These are phyloP conservation scores for Extremus antarcticus DNA, from an alignment of 495 filamentous ascomycete genomes.

Conservation along the genomic window DNA sequence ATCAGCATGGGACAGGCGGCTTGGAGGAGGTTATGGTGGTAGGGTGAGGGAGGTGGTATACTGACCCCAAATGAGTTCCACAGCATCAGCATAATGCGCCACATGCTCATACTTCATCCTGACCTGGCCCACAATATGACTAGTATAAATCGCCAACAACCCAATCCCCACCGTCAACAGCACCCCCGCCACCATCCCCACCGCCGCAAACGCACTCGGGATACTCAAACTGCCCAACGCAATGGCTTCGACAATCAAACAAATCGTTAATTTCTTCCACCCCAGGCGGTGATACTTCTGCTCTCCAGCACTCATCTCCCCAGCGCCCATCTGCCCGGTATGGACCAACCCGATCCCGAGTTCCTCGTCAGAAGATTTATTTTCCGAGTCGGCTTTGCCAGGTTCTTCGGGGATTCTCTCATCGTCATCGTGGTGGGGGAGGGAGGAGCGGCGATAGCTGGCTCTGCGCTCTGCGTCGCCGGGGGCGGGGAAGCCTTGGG, in stretches of 20 bases:
- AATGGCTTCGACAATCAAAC: slow-evolving; percentile 54
- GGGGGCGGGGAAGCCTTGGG: too few relatives aligned
- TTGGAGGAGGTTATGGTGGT: too few relatives aligned
- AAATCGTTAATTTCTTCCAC: not conserved
- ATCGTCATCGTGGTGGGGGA: too few relatives aligned
- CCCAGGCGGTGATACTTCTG: not conserved
- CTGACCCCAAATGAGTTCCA: slow-evolving; percentile 10
- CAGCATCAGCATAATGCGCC: slow-evolving; percentile 12
- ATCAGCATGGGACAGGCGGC: too few relatives aligned
- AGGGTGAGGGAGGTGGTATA: slow-evolving; percentile 17
- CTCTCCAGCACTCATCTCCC: too few relatives aligned
- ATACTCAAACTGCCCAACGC: slow-evolving; percentile 57
- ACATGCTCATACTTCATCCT: slow-evolving; percentile 6
- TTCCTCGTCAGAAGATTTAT: too few relatives aligned
- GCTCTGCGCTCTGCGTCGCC: too few relatives aligned
- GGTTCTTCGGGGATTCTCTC: too few relatives aligned
- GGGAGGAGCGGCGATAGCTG: too few relatives aligned
- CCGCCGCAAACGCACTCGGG: slow-evolving; percentile 48
- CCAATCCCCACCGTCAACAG: not conserved
- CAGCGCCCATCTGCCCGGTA: too few relatives aligned
- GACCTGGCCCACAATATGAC: slow-evolving; percentile 17
- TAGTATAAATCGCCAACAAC: slow-evolving; percentile 12
- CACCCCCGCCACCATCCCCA: slow-evolving; percentile 47
- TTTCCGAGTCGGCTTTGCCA: too few relatives aligned
- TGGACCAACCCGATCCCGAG: too few relatives aligned